Evolutionary conservation across 768 basidiomycete genomes (phyloP).

Genomic region (Coprinellus micaceus): DNA sequence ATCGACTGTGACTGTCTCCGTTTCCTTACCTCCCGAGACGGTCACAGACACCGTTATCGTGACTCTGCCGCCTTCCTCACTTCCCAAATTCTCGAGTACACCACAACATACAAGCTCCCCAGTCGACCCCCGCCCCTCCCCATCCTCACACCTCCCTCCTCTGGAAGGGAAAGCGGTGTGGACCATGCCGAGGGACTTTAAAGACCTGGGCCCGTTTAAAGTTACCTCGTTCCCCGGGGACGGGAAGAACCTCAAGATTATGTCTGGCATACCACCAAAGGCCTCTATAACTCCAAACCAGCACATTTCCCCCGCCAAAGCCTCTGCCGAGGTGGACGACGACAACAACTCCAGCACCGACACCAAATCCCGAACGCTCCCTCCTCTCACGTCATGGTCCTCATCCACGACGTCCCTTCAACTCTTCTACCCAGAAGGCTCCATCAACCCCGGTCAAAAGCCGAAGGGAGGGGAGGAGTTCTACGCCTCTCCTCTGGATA

Average conservation of each 20-base stretch:
- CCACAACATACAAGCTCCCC: neutral
- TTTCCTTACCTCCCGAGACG: neutral
- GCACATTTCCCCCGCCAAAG: slow-evolving; percentile 7
- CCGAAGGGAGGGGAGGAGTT: slow-evolving; percentile 76
- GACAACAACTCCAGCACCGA: neutral
- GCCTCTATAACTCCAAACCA: slow-evolving; percentile 23
- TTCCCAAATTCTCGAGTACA: neutral
- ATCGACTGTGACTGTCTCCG: neutral
- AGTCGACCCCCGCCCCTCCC: neutral
- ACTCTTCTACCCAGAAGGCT: slow-evolving; percentile 63
- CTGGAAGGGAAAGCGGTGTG: slow-evolving; percentile 35
- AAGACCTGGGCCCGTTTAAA: slow-evolving; percentile 58
- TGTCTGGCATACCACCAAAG: slow-evolving; percentile 42
- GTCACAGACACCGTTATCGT: neutral
- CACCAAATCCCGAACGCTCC: neutral
- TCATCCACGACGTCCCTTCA: slow-evolving; percentile 45
- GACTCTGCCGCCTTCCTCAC: neutral
- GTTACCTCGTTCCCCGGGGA: slow-evolving; percentile 55
- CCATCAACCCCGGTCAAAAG: slow-evolving; percentile 60
- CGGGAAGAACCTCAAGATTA: slow-evolving; percentile 50
- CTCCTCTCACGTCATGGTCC: slow-evolving; percentile 13
- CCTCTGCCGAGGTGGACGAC: neutral
- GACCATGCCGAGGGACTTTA: slow-evolving; percentile 49
- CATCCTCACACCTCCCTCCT: neutral
- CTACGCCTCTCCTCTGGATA: slow-evolving; percentile 42